phyloP scores from a whole-genome alignment of 108 stramenopile genomes.

The Stephanodiscus minutulus region DNA sequence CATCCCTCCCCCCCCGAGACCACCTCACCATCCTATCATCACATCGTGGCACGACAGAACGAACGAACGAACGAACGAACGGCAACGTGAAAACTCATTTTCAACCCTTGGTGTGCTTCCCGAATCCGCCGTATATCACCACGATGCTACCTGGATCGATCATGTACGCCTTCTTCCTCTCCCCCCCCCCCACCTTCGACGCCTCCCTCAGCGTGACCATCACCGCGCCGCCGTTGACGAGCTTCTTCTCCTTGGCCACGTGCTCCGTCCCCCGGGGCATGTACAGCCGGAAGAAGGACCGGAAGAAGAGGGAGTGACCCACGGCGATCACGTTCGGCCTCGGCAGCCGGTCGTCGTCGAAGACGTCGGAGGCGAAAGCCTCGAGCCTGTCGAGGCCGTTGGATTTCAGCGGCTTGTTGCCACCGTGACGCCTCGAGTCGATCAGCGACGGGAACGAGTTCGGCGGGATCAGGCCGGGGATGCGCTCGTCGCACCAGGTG shows the following conservation, averaged over 20 bases:
- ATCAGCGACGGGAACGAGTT: slow-evolving; percentile 52
- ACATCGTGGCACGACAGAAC: neutral
- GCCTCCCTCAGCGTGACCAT: slow-evolving; percentile 78
- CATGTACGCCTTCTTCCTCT: slow-evolving; percentile 67
- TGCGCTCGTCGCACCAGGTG: slow-evolving; percentile 66
- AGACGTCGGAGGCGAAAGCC: slow-evolving; percentile 68
- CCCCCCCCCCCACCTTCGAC: slow-evolving; percentile 43
- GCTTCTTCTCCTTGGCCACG: slow-evolving; percentile 79
- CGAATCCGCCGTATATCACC: slow-evolving; percentile 87
- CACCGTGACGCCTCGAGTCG: slow-evolving; percentile 66
- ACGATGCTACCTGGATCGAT: slow-evolving; percentile 74
- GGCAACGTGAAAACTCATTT: no score
- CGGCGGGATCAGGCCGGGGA: slow-evolving; percentile 26
- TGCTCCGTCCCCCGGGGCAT: slow-evolving; percentile 69
- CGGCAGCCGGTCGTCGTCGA: slow-evolving; percentile 58
- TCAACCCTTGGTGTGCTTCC: slow-evolving; percentile 51
- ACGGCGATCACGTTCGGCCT: slow-evolving; percentile 67
- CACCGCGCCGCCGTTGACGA: slow-evolving; percentile 85
- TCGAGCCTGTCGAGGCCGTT: slow-evolving; percentile 79
- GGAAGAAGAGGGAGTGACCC: slow-evolving; percentile 91
- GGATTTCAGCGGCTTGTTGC: slow-evolving; percentile 78
- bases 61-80: no score
- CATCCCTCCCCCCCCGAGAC: no score
- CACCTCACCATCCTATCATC: no score
- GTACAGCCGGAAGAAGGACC: slow-evolving; percentile 81